phyloP scores from a whole-genome alignment of 768 basidiomycete species.

The Leccinum uliginosum region DNA sequence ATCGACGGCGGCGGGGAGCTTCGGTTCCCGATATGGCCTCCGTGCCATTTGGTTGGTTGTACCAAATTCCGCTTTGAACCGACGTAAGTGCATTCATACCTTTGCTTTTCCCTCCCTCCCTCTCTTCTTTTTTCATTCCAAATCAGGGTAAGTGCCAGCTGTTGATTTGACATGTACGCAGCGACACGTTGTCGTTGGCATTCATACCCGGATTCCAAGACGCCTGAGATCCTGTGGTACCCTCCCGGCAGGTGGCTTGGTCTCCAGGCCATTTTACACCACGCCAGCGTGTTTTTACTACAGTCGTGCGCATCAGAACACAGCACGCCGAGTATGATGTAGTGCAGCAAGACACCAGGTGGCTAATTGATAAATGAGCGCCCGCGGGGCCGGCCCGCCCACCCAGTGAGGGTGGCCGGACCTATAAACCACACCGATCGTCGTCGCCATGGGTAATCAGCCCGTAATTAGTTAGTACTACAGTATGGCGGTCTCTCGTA shows the following conservation, averaged over 20 bases:
- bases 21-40: slow-evolving; percentile 24
- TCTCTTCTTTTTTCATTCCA: background rate
- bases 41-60: slow-evolving; percentile 1
- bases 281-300: background rate
- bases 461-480: slow-evolving; percentile 5
- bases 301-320: slow-evolving; percentile 6
- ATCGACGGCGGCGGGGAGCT: slow-evolving; percentile 24
- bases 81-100: slow-evolving; percentile 10
- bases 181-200: slow-evolving; percentile 16
- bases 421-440: background rate
- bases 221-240: background rate
- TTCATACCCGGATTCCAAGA: background rate
- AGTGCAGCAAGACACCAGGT: slow-evolving; percentile 11
- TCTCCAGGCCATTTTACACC: slow-evolving; percentile 2
- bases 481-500: slow-evolving; percentile 15
- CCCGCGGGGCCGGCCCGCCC: background rate
- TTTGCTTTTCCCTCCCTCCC: background rate
- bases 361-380: slow-evolving; percentile 7
- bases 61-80: slow-evolving; percentile 7
- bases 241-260: background rate
- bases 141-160: background rate
- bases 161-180: slow-evolving; percentile 22
- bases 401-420: background rate
- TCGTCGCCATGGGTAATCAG: slow-evolving; percentile 1
- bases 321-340: slow-evolving; percentile 6